Evolutionary conservation across 2,329 filamentous ascomycete species (phyloP), one percentile per base, ranked within the genome.

Genomic region (Verticillium alfalfae): DNA sequence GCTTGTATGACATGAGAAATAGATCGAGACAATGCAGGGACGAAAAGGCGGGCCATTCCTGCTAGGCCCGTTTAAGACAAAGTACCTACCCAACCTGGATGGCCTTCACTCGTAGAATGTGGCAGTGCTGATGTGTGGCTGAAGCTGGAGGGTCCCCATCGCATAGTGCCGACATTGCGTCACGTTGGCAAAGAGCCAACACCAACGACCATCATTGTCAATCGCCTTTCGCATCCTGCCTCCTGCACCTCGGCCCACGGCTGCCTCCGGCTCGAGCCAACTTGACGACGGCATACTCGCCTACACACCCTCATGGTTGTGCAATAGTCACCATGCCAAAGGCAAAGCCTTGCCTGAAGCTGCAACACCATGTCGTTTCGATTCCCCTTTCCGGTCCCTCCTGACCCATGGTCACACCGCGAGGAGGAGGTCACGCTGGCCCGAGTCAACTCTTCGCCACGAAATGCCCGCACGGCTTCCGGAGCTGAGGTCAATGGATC

Each of bases 361-460:
- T 56, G 26, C 34, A 16, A 34, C 67, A 70, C 62, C 68, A 80
- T 80, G 77, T 74, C 77, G 57, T 75, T 76, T 63, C 70, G 75
- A 63, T 71, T 76, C 61, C 65, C 73, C 34, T 71, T 73, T 60
- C 70, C 72, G 34, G 58, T 57, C 41, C 64, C 61, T 49, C 45
- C 59, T 52, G 76, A 78, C 61, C 67, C 64, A 39, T 72, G 71
- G 58, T 65, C 67, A 60, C 72, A 74, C 57, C 70, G 71, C 62
- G 76, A 78, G 59, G 77, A 79, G 58, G 74, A 78, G 34, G 57
- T 73, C 62, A 70, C 73, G n/a, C 65, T 73, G 57, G 67, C 71
- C 34, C 73, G 70, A 63, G 64, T 71, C 38, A 65, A 68, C 34
- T 72, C 73, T 34, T 69, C 73, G 37, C 70, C 64, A 38, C 69